Evolutionary conservation across 1,284 basidiomycete species (phyloP).

Genomic region (Papiliotrema nemorosa): DNA sequence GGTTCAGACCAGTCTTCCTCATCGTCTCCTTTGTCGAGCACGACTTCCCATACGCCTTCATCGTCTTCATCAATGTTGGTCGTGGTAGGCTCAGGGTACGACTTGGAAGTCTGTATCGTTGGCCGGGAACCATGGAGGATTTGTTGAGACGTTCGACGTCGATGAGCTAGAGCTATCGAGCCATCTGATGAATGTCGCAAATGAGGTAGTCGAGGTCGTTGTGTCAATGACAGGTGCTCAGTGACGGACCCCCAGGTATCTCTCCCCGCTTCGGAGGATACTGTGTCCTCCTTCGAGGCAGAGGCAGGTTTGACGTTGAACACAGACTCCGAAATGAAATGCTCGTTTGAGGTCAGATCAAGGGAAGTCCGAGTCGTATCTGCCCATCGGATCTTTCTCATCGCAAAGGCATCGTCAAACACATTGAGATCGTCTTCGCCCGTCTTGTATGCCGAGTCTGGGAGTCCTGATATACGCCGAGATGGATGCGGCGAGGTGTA

Average conservation of each 20-base stretch:
- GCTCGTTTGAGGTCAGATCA: neutral
- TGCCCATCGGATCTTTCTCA: constrained; percentile 19
- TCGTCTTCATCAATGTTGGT: neutral
- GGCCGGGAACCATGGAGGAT: too few species aligned
- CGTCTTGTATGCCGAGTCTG: neutral
- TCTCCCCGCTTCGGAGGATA: too few species aligned
- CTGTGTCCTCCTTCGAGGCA: neutral
- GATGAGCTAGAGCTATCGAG: constrained; percentile 16
- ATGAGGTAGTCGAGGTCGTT: neutral
- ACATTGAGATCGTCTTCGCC: constrained; percentile 2
- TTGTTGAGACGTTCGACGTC: constrained; percentile 11
- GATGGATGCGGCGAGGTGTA: constrained; percentile 8
- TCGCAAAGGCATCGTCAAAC: constrained; percentile 9
- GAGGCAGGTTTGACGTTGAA: too few species aligned
- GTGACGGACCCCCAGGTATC: too few species aligned
- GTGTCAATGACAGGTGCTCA: neutral
- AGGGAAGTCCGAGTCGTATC: constrained; percentile 3
- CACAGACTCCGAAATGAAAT: neutral
- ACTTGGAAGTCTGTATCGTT: too few species aligned
- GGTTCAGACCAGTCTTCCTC: neutral
- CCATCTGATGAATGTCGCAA: constrained; percentile 6
- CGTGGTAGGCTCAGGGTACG: neutral
- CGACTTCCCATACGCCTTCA: neutral
- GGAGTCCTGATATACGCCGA: neutral
- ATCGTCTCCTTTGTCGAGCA: neutral